These are phyloP conservation scores for Euphorbia tirucalli DNA, from an alignment of 345 rosid species.

Conservation along the genomic window DNA sequence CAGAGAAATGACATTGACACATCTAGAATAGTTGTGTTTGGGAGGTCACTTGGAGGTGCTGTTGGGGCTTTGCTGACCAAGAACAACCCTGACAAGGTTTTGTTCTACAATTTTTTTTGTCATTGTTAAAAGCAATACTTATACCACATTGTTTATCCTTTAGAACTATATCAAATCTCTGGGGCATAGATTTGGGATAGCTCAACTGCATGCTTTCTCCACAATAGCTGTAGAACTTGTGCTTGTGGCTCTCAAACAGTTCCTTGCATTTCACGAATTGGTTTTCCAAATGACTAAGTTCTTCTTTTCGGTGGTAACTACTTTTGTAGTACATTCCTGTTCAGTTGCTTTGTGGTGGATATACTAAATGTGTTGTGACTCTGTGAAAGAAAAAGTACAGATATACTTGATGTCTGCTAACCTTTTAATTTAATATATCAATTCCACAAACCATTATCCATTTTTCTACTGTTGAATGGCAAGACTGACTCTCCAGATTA, in stretches of 20 bases:
- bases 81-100: conserved; percentile 93
- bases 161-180: background rate
- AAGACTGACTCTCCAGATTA: background rate
- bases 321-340: too few relatives aligned
- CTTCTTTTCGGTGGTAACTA: too few relatives aligned
- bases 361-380: background rate
- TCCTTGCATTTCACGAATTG: too few relatives aligned
- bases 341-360: background rate
- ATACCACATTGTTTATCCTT: background rate
- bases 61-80: conserved; percentile 85
- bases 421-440: background rate
- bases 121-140: background rate
- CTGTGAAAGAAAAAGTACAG: background rate
- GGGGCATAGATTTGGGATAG: background rate
- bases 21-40: conserved; percentile 84
- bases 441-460: background rate
- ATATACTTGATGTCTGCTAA: background rate
- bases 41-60: conserved; percentile 99
- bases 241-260: background rate
- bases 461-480: background rate
- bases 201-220: background rate
- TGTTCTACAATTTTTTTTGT: background rate
- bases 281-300: too few relatives aligned
- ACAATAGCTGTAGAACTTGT: background rate
- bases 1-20: conserved; percentile 91